Conservation (phyloP, 768 basidiomycete species). For the Phanerodontia chrysosporium region DNA sequence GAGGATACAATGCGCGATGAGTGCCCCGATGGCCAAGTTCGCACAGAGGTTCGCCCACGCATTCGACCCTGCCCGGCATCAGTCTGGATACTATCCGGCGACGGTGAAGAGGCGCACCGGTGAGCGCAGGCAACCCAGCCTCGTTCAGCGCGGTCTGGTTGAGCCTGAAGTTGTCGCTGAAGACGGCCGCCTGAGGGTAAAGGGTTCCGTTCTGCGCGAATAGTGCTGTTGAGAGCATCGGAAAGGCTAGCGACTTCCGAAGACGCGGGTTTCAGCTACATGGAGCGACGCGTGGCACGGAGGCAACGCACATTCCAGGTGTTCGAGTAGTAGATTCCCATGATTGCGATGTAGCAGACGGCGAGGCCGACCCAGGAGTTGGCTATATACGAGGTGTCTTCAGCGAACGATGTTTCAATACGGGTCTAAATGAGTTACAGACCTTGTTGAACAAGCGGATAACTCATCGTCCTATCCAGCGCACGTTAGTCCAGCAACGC, state of each 20-base stretch:
- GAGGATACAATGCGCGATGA: constrained; percentile 50
- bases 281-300: constrained; percentile 32
- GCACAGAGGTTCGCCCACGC: constrained; percentile 46
- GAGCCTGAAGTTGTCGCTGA: constrained; percentile 45
- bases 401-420: constrained; percentile 14
- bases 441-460: constrained; percentile 56
- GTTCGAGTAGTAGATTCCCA: constrained; percentile 59
- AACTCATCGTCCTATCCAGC: constrained; percentile 40
- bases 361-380: constrained; percentile 55
- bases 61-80: constrained; percentile 37
- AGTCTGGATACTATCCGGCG: constrained; percentile 1
- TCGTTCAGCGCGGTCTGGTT: constrained; percentile 51
- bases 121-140: constrained; percentile 37
- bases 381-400: too few relatives aligned
- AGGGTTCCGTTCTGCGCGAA: constrained; percentile 50
- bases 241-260: constrained; percentile 52
- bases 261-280: background rate
- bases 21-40: constrained; percentile 58
- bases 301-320: constrained; percentile 61
- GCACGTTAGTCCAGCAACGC: background rate
- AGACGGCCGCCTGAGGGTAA: constrained; percentile 52
- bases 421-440: background rate
- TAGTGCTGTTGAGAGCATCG: constrained; percentile 58
- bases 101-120: constrained; percentile 14
- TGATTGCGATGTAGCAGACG: constrained; percentile 49